phyloP scores from a whole-genome alignment of 2,329 filamentous ascomycete genomes.

The Talaromyces sp. region DNA sequence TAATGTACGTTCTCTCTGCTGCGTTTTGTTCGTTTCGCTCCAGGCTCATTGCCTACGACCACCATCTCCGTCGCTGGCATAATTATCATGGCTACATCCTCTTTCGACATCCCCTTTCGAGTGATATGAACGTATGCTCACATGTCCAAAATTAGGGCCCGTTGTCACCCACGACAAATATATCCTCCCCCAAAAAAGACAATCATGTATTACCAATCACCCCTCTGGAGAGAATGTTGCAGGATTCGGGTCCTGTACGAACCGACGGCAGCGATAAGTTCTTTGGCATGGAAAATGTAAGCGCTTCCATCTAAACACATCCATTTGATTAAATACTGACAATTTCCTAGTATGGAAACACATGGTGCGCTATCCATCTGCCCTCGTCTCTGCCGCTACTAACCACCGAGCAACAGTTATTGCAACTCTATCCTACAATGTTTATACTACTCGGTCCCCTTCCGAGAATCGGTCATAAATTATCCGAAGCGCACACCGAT shows the following conservation, averaged over 20 bases:
- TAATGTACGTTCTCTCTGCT: slow-evolving; percentile 28
- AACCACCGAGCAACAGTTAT: slow-evolving; percentile 57
- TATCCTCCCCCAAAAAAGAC: slow-evolving; percentile 55
- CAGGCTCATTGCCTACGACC: neutral
- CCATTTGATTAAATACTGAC: slow-evolving; percentile 18
- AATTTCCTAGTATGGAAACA: slow-evolving; percentile 80
- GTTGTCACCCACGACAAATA: slow-evolving; percentile 42
- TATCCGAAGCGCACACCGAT: slow-evolving; percentile 71
- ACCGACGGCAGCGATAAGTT: slow-evolving; percentile 94
- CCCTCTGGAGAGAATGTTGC: slow-evolving; percentile 68
- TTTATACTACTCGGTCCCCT: slow-evolving; percentile 89
- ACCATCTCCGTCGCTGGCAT: neutral
- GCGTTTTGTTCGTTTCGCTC: neutral
- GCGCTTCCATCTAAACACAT: slow-evolving; percentile 26
- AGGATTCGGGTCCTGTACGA: slow-evolving; percentile 72
- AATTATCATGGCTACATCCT: neutral
- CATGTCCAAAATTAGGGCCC: slow-evolving; percentile 36
- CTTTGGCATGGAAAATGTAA: slow-evolving; percentile 95
- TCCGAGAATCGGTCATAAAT: slow-evolving; percentile 88
- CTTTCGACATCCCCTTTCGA: too few species aligned
- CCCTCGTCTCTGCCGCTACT: neutral
- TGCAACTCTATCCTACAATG: slow-evolving; percentile 98
- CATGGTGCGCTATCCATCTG: slow-evolving; percentile 62
- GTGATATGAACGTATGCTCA: neutral
- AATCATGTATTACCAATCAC: slow-evolving; percentile 52